A percentile compares a stretch with the other conserved stretches of the same genome.
Evolutionary conservation across 2,329 filamentous ascomycete genomes (phyloP).

Genomic region (Colletotrichum limetticola): DNA sequence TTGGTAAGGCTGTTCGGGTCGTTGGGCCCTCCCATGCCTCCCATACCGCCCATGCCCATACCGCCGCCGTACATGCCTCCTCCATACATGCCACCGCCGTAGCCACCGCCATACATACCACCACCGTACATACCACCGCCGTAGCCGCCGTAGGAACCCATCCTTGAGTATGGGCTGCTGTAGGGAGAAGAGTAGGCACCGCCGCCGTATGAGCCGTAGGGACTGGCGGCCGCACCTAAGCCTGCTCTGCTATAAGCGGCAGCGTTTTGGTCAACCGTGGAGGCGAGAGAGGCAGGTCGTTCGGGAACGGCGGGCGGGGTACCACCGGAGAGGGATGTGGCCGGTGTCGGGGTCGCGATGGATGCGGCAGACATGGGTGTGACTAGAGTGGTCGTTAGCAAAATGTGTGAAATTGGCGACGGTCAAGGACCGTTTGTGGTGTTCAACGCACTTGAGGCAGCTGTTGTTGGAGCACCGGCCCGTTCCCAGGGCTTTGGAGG

Average conservation of each 20-base stretch:
- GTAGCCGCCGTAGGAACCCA: constrained; percentile 60
- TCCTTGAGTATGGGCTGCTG: constrained; percentile 47
- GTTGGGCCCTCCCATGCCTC: constrained; percentile 71
- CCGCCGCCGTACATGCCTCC: constrained; percentile 55
- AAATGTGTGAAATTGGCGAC: constrained; percentile 8
- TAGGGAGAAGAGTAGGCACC: constrained; percentile 54
- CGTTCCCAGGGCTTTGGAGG: constrained; percentile 98
- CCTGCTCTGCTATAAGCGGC: constrained; percentile 76
- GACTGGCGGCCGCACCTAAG: constrained; percentile 48
- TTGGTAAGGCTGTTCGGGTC: constrained; percentile 96
- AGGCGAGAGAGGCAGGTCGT: constrained; percentile 80
- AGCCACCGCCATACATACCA: constrained; percentile 48
- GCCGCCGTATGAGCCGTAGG: constrained; percentile 53
- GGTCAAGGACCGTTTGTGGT: constrained; percentile 17
- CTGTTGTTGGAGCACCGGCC: constrained; percentile 68
- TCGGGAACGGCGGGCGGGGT: constrained; percentile 79
- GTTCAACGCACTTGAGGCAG: constrained; percentile 57
- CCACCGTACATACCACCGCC: constrained; percentile 55
- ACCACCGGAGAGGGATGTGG: constrained; percentile 49
- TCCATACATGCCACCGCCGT: constrained; percentile 39
- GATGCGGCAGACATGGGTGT: constrained; percentile 53
- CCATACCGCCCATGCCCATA: constrained; percentile 52
- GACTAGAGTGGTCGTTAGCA: constrained; percentile 20
- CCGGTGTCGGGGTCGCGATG: constrained; percentile 52
- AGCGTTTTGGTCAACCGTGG: constrained; percentile 88